Conservation (phyloP, 495 filamentous ascomycete genomes). For the Lasiosphaeria miniovina region DNA sequence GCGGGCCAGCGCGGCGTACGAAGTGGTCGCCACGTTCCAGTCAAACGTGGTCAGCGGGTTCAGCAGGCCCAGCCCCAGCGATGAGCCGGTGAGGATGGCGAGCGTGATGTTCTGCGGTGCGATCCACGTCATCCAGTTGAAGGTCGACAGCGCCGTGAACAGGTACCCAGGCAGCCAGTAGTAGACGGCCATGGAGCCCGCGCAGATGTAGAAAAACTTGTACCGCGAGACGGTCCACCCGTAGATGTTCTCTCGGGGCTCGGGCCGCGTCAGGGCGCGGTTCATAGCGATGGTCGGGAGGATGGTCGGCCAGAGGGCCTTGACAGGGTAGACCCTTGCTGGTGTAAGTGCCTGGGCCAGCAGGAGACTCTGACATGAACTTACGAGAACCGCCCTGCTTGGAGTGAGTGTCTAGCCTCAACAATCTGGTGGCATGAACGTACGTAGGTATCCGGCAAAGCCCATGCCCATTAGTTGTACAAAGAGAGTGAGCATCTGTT, state of each 20-base stretch:
- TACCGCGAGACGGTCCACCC: conserved; percentile 42
- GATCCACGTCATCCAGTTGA: conserved; percentile 45
- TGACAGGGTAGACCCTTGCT: conserved; percentile 38
- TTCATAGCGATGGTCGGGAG: conserved; percentile 35
- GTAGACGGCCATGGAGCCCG: conserved; percentile 32
- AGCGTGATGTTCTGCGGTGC: conserved; percentile 33
- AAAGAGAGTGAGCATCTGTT: conserved; percentile 30
- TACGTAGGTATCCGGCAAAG: conserved; percentile 44
- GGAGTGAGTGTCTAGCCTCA: too few species aligned
- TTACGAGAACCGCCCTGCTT: too few species aligned
- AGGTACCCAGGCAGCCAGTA: conserved; percentile 39
- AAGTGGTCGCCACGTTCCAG: conserved; percentile 33
- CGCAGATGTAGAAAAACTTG: conserved; percentile 35
- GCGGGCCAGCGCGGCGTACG: conserved; percentile 31
- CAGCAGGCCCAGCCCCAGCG: conserved; percentile 28
- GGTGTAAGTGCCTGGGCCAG: too few species aligned
- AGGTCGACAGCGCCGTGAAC: conserved; percentile 34
- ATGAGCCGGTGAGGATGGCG: conserved; percentile 29
- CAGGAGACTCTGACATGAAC: too few species aligned
- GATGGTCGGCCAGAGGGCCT: conserved; percentile 30
- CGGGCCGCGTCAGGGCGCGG: conserved; percentile 25
- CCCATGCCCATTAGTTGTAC: conserved; percentile 46
- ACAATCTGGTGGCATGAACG: conserved; percentile 31
- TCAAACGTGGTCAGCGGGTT: conserved; percentile 36
- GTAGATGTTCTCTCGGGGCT: conserved; percentile 27